Percentiles rank a stretch among this genome's conserved stretches.
phyloP scores from a whole-genome alignment of 371 early-diverging fungal species.

The Mucor indicus region DNA sequence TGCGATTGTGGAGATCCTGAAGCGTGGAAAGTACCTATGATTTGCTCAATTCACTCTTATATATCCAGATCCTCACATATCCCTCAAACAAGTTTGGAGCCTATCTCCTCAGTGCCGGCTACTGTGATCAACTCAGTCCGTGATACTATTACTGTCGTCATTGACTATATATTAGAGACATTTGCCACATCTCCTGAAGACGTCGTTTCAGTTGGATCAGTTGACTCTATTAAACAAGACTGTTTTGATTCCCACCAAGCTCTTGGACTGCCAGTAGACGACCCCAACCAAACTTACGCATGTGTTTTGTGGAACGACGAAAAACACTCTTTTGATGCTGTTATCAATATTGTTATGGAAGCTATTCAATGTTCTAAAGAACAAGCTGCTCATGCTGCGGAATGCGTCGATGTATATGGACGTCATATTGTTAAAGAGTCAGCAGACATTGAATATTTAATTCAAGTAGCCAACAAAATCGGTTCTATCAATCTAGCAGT shows the following conservation, averaged over 20 bases:
- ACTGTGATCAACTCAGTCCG: slow-evolving; percentile 58
- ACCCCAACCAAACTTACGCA: slow-evolving; percentile 36
- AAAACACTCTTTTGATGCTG: slow-evolving; percentile 87
- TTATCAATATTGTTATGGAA: slow-evolving; percentile 71
- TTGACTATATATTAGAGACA: slow-evolving; percentile 87
- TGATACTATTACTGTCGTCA: slow-evolving; percentile 72
- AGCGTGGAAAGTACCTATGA: slow-evolving; percentile 88
- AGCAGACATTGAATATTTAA: slow-evolving; percentile 54
- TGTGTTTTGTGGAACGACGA: slow-evolving; percentile 96
- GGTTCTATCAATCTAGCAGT: slow-evolving; percentile 74
- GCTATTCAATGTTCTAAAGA: slow-evolving; percentile 58
- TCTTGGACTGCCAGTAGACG: slow-evolving; percentile 36
- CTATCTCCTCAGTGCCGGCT: slow-evolving; percentile 37
- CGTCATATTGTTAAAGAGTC: slow-evolving; percentile 75
- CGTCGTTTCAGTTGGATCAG: slow-evolving; percentile 19
- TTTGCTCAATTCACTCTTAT: slow-evolving; percentile 79
- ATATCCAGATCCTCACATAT: background rate
- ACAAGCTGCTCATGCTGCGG: slow-evolving; percentile 18
- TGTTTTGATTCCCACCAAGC: slow-evolving; percentile 32
- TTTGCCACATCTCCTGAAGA: slow-evolving; percentile 74
- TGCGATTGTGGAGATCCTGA: slow-evolving; percentile 98
- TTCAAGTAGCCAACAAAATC: slow-evolving; percentile 65
- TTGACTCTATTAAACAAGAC: slow-evolving; percentile 27
- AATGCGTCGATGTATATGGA: slow-evolving; percentile 58
- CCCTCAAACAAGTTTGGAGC: slow-evolving; percentile 1